These are phyloP conservation scores for Daphne laureola DNA, from an alignment of 441 rosid species.

Conservation along the genomic window DNA sequence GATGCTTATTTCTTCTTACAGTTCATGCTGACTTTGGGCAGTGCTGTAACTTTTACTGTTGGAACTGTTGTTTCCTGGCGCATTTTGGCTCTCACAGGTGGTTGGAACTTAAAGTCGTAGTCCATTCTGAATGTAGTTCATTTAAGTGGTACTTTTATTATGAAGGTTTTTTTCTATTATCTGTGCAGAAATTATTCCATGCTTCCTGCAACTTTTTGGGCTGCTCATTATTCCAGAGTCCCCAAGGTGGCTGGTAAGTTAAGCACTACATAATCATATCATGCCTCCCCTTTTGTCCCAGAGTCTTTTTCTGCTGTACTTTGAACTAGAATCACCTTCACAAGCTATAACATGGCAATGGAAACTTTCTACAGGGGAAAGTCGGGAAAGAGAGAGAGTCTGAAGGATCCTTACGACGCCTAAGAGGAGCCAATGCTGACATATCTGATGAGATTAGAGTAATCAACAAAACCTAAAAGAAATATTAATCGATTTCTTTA, in stretches of 20 bases:
- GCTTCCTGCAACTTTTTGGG: conserved; percentile 38
- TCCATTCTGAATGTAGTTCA: neutral
- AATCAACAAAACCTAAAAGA: conserved; percentile 1
- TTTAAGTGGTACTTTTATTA: neutral
- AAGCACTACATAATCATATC: neutral
- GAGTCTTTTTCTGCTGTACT: neutral
- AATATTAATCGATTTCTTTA: too few species aligned
- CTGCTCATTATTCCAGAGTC: conserved; percentile 54
- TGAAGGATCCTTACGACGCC: conserved; percentile 32
- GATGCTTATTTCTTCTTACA: conserved; percentile 19
- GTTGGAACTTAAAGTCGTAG: neutral
- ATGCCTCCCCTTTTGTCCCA: neutral
- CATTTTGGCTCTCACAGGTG: conserved; percentile 45
- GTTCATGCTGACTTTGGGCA: conserved; percentile 39
- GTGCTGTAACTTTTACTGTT: conserved; percentile 31
- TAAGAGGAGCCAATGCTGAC: conserved; percentile 41
- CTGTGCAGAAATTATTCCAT: conserved; percentile 37
- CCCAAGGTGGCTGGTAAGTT: conserved; percentile 67
- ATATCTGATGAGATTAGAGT: conserved; percentile 47
- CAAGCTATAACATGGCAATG: neutral
- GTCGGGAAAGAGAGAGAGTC: conserved; percentile 34
- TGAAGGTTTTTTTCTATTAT: neutral
- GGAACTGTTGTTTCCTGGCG: conserved; percentile 54
- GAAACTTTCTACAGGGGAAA: conserved; percentile 28
- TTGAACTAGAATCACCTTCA: neutral